Evolutionary conservation across 306 rosid species (phyloP).

Genomic region (Delonix regia): DNA sequence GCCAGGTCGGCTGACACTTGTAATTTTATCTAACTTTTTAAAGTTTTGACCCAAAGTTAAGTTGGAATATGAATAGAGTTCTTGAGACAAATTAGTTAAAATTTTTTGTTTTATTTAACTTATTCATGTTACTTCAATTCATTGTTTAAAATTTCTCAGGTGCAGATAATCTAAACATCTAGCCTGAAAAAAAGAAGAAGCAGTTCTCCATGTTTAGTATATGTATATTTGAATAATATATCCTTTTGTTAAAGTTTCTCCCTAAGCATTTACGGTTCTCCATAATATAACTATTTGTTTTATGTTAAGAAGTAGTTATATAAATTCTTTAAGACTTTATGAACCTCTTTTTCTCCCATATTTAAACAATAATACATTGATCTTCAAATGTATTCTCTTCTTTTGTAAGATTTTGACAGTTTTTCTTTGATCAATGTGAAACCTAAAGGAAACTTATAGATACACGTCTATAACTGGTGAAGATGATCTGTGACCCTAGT

Average conservation of each 20-base stretch:
- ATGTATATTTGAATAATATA: not conserved
- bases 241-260: not conserved
- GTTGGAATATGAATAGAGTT: not conserved
- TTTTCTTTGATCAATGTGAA: slow-evolving; percentile 13
- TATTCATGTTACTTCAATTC: not conserved
- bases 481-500: slow-evolving; percentile 8
- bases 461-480: not conserved
- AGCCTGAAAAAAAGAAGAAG: not conserved
- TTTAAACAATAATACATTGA: not conserved
- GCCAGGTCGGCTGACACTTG: slow-evolving; percentile 68
- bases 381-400: slow-evolving; percentile 9
- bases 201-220: not conserved
- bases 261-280: not conserved
- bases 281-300: not conserved
- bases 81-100: slow-evolving; percentile 2
- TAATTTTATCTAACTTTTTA: slow-evolving; percentile 7
- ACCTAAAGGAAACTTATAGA: slow-evolving; percentile 23
- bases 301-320: not conserved
- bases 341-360: not conserved
- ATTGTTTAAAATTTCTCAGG: not conserved
- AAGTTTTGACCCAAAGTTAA: not conserved
- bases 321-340: slow-evolving; percentile 2
- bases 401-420: not conserved
- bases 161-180: not conserved
- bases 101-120: slow-evolving; percentile 11